These are phyloP conservation scores for Corrigiola litoralis DNA, from an alignment of 179 eudicot genomes.

Conservation along the genomic window DNA sequence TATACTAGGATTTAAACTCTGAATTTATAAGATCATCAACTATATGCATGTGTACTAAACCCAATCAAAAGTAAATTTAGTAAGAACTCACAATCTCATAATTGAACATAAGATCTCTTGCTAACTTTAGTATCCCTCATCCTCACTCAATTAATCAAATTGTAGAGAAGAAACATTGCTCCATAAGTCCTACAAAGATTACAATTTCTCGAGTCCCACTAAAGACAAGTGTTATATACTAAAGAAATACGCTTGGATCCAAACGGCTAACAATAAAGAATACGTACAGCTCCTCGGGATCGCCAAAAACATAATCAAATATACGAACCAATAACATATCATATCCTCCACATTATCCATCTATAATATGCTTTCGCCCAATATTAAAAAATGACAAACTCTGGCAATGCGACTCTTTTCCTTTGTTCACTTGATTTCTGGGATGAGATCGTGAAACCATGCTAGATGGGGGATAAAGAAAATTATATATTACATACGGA, in stretches of 20 bases:
- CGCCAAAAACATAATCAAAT: conserved; percentile 34
- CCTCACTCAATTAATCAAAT: not conserved
- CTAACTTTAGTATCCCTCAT: too few species aligned
- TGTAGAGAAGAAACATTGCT: not conserved
- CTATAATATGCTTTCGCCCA: not conserved
- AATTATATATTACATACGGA: too few species aligned
- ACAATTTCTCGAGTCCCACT: conserved; percentile 7
- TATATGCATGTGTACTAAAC: too few species aligned
- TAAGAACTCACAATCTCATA: too few species aligned
- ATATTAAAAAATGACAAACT: not conserved
- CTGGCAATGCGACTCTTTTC: too few species aligned
- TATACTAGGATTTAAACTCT: too few species aligned
- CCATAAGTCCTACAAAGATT: not conserved
- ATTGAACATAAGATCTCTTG: too few species aligned
- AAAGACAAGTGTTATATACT: not conserved
- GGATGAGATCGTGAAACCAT: too few species aligned
- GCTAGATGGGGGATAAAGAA: too few species aligned
- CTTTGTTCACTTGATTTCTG: too few species aligned
- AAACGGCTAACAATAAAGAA: not conserved
- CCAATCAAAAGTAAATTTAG: too few species aligned
- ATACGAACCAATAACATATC: not conserved
- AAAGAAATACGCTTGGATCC: not conserved
- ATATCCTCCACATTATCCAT: not conserved
- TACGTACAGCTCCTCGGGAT: conserved; percentile 44
- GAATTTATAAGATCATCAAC: too few species aligned